phyloP scores from a whole-genome alignment of 345 rosid genomes.

The Sonneratia caseolaris region DNA sequence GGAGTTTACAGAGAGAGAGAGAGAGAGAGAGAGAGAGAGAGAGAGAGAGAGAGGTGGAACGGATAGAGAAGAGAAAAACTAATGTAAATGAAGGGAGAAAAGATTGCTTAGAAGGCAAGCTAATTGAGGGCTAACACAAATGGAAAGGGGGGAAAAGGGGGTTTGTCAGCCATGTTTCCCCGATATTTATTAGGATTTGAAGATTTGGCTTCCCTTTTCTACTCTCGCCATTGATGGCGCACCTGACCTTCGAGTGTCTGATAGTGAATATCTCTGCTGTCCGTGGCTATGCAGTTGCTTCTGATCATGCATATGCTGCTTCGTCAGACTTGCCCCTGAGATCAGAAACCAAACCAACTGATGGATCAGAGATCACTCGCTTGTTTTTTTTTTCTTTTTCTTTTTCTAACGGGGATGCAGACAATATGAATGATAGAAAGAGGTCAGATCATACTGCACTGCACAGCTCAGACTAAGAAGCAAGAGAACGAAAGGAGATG shows the following conservation, averaged over 20 bases:
- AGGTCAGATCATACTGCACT: background rate
- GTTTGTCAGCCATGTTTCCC: background rate
- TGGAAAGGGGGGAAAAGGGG: slow-evolving; percentile 14
- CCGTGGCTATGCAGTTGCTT: no score
- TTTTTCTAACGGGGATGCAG: no score
- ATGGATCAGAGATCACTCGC: no score
- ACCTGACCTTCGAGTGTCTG: no score
- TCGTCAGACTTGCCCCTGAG: no score
- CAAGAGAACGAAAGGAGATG: background rate
- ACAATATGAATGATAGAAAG: no score
- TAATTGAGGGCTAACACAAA: slow-evolving; percentile 15
- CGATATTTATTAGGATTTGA: background rate
- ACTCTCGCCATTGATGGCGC: background rate
- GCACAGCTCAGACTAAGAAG: background rate
- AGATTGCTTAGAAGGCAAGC: slow-evolving; percentile 78
- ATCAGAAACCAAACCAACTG: no score
- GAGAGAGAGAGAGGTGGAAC: no score
- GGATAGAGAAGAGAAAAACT: slow-evolving; percentile 13
- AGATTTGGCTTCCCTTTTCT: slow-evolving; percentile 6
- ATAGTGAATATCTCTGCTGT: no score
- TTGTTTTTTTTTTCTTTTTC: no score
- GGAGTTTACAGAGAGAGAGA: slow-evolving; percentile 12
- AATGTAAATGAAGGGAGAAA: background rate
- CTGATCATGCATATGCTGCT: no score
- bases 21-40: slow-evolving; percentile 9